Base-by-base conservation (phyloP, 2,329 filamentous ascomycete species). In the Thermochaetoides dissita region DNA sequence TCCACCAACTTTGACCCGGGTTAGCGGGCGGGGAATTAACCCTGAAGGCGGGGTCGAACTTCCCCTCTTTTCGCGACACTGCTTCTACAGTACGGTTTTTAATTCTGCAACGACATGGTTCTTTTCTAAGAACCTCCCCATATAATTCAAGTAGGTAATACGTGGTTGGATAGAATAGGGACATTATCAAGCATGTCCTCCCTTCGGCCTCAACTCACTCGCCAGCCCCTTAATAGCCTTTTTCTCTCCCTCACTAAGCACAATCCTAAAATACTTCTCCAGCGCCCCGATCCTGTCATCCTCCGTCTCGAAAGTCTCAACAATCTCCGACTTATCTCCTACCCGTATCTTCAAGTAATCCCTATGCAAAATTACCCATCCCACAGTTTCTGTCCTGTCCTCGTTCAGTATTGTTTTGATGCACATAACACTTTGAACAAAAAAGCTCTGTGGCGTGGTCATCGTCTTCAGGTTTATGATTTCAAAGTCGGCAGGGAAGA, bases 181-280 rank as follows among this genome's bases (percentile, higher is more conserved):
- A 24, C 17, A 24, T 24, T 24, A 24, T 35, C 34, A 35, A 11
- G 34, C 42, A 42, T 46, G 41, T 6, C n/a, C 28, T 6, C 28
- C 29, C 2, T 38, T 46, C 7, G 30, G n/a, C 41, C 40, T 55
- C 17, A 59, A 36, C 47, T 56, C 46, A 37, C 50, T 60, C 6
- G 52, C 39, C 36, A 58, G 41, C 1, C 68, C 68, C 10, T 49
- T 57, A 44, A 78, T 76, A 0, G 65, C 70, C 33, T 53, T 57
- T 37, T 60, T 60, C 49, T 78, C 72, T 42, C 60, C 56, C 7
- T 60, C 56, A 1, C 52, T 62, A 30, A 79, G 54, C 32, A 59
- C 53, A 38, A 79, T 64, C 7, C 56, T 59, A 49, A 76, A 77
- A 49, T 66, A 67, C 48, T 63, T 63, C 35, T 62, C 60, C 48